phyloP scores from a whole-genome alignment of 106 monocot species.

The Dendrobium officinale region DNA sequence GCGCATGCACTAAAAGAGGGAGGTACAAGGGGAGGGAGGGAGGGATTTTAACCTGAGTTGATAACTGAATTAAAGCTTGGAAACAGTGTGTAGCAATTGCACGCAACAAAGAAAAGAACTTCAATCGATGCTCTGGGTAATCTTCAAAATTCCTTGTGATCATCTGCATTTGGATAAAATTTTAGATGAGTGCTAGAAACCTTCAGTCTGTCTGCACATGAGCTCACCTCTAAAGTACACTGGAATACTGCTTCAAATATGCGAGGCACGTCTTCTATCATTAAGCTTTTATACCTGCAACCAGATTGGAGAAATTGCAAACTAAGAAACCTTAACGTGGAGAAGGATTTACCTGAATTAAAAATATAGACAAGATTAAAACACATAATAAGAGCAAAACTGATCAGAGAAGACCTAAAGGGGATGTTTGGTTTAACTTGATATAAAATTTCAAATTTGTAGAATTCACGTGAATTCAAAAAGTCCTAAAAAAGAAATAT shows the following conservation, averaged over 20 bases:
- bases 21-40: background rate
- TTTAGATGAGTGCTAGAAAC: background rate
- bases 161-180: slow-evolving; percentile 44
- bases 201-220: background rate
- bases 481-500: too few relatives aligned
- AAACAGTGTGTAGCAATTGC: slow-evolving; percentile 97
- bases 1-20: too few relatives aligned
- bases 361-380: background rate
- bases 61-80: slow-evolving; percentile 76
- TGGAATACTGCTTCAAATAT: slow-evolving; percentile 98
- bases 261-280: slow-evolving; percentile 93
- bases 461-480: too few relatives aligned
- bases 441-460: too few relatives aligned
- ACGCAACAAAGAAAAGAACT: slow-evolving; percentile 84
- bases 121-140: slow-evolving; percentile 96
- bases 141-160: slow-evolving; percentile 99
- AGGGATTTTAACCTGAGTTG: slow-evolving; percentile 60
- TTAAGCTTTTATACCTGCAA: slow-evolving; percentile 69
- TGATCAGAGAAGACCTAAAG: background rate
- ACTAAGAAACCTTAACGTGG: background rate
- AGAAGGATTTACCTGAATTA: background rate
- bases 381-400: background rate
- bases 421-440: background rate
- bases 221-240: slow-evolving; percentile 84
- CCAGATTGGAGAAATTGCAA: background rate